phyloP scores from a whole-genome alignment of 108 stramenopile genomes.

The Chaetoceros tenuissimus region DNA sequence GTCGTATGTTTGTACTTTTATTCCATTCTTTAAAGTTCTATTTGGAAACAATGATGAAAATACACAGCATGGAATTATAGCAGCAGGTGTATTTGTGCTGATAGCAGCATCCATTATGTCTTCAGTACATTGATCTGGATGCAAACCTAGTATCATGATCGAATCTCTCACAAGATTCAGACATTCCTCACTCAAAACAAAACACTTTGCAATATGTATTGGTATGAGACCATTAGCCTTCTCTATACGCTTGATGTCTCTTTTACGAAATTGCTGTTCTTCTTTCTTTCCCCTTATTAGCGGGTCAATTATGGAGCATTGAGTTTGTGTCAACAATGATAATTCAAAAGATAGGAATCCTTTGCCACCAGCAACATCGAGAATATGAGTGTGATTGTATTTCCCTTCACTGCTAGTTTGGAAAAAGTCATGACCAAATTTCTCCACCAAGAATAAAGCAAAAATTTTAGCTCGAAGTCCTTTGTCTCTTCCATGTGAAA shows the following conservation, averaged over 20 bases:
- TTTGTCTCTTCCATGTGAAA: slow-evolving; percentile 43
- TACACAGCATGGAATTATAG: slow-evolving; percentile 80
- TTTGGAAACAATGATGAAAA: slow-evolving; percentile 65
- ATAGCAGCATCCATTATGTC: slow-evolving; percentile 60
- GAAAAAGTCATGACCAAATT: slow-evolving; percentile 3
- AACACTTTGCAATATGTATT: slow-evolving; percentile 1
- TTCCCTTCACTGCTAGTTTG: slow-evolving; percentile 1
- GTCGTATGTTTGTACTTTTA: slow-evolving; percentile 35
- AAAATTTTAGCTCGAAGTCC: slow-evolving; percentile 44
- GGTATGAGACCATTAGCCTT: background rate
- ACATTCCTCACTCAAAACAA: too few relatives aligned
- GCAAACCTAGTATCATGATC: slow-evolving; percentile 58
- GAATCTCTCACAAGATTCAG: slow-evolving; percentile 7
- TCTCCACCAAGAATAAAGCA: slow-evolving; percentile 47
- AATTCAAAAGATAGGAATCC: slow-evolving; percentile 58
- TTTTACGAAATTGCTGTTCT: slow-evolving; percentile 19
- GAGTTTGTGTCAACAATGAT: slow-evolving; percentile 31
- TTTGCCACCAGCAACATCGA: slow-evolving; percentile 71
- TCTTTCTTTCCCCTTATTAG: slow-evolving; percentile 26
- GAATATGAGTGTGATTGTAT: slow-evolving; percentile 1
- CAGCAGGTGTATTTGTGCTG: slow-evolving; percentile 47
- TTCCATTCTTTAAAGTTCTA: slow-evolving; percentile 20
- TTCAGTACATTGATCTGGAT: slow-evolving; percentile 84
- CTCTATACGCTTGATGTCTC: slow-evolving; percentile 11
- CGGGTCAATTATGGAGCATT: slow-evolving; percentile 53